Base-by-base conservation (phyloP, 1,284 basidiomycete species). In the Puccinia coronata region DNA sequence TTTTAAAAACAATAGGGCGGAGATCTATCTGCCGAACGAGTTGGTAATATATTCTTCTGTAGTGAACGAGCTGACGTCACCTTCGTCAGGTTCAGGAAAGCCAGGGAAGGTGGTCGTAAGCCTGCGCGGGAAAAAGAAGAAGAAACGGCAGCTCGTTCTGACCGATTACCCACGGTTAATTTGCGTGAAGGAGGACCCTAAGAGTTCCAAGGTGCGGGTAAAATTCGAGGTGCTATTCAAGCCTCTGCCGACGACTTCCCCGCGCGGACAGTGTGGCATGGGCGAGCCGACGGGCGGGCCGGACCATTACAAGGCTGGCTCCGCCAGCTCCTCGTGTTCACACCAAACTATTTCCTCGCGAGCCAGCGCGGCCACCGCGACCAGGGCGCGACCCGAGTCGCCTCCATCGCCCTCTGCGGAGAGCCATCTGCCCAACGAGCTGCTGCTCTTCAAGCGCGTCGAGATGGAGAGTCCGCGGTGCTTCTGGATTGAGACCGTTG, bases 1-100 rank as follows among this genome's bases (percentile, higher is more conserved):
- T 28, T 23, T 20, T 20, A 11, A 14, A 20, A 34, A n/a, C 18
- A 20, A 8, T 51, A 77, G 75, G 75, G 59, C 34, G 20, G 75
- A 77, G 67, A n/a, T 77, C 14, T 67, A 59, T 53, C 49, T 77
- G 47, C 75, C 75, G 2, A 77, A 77, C 51, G 75, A 77, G 49
- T n/a, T 77, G 4, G 61, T 77, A 41, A 67, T 77, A 14, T 77
- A 77, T 53, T 77, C 75, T 0, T 49, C 75, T 1, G 43, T 43
- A 3, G 53, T 67, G 36, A 67, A 49, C 31, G 41, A 77, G 34
- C 63, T 67, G 39, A 20, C 14, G 23, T 36, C 23, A 67, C 18
- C 5, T 16, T 67, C 43, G 18, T 18, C 25, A 20, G 49, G 69
- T 25, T 49, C 51, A 70, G 43, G 43, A 1, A 70, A 70, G n/a